Evolutionary conservation across 345 rosid genomes (phyloP), one percentile per base, ranked within the genome.

Genomic region (Camelina laxa): DNA sequence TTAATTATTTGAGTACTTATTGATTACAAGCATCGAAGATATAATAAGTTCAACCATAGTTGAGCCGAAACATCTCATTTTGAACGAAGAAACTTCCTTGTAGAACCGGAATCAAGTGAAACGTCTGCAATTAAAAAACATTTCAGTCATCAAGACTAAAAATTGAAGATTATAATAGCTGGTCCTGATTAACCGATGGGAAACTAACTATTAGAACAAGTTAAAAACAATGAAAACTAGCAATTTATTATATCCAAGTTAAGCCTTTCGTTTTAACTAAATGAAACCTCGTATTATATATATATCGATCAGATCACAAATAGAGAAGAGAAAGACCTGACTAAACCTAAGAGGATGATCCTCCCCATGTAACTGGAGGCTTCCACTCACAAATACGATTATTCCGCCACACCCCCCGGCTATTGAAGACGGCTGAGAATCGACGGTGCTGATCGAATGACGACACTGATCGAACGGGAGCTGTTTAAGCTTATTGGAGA

Each of bases 61-160:
- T 90, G 60, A 91, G 93, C 39, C 92, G 91, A 53, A 93, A 93
- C 48, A 93, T 89, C 84, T 93, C 98, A 74, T 93, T 90, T 74
- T 86, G 93, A 76, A 89, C 85, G 67, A 81, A 87, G 81, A 85
- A 86, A 67, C 79, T 83, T 70, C 98, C 96, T 62, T 80, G 79
- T 7, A 16, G 62, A 10, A 71, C 54, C 0, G 97, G 89, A 50
- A 86, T 73, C 80, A 93, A 79, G 75, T 93, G 93, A 79, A 90
- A 91, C 86, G 87, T 85, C 97, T 93, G 90, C 75, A 75, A 20
- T 59, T 47, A 2, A 8, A 48, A 19, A 53, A 54, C 8, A 35
- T 4, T 39, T 56, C 1, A 15, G 20, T 76, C 47, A 58, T n/a
- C 6, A 55, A 55, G 16, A 14, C 9, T 64, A 5, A 5, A 10